These are phyloP conservation scores for Magnolia sinica DNA, from an alignment of 164 flowering plant species.

Conservation along the genomic window DNA sequence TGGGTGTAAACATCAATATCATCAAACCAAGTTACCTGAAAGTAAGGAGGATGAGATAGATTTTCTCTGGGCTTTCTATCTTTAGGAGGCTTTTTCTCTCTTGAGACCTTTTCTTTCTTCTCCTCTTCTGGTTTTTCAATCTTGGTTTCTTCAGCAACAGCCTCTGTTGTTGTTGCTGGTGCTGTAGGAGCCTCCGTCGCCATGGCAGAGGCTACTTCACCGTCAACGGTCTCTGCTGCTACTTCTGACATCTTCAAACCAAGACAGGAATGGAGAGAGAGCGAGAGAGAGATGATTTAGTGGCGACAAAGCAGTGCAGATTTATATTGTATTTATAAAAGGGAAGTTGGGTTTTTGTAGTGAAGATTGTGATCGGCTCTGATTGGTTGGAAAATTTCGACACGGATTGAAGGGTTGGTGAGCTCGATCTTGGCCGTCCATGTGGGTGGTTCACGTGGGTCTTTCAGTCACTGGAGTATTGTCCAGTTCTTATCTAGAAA, in stretches of 20 bases:
- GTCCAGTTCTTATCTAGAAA: background rate
- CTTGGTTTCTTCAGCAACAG: conserved; percentile 13
- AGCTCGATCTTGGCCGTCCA: background rate
- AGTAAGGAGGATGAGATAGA: conserved; percentile 28
- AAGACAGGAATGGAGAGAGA: background rate
- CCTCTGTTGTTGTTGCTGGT: background rate
- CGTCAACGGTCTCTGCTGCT: background rate
- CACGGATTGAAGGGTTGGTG: conserved; percentile 12
- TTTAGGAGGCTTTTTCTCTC: conserved; percentile 8
- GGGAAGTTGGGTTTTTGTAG: background rate
- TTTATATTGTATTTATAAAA: conserved; percentile 10
- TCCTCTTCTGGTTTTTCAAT: conserved; percentile 18
- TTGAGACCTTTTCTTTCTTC: conserved; percentile 10
- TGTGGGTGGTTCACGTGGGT: conserved; percentile 7
- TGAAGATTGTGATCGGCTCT: background rate
- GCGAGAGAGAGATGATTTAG: too few relatives aligned
- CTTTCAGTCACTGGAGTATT: background rate
- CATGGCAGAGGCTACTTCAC: conserved; percentile 1
- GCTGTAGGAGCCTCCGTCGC: background rate
- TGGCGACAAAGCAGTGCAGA: background rate
- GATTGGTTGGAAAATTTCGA: conserved; percentile 14
- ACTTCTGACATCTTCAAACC: background rate
- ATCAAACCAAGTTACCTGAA: conserved; percentile 14
- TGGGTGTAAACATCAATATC: background rate
- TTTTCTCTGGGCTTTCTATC: conserved; percentile 16